phyloP scores from a whole-genome alignment of 2,329 filamentous ascomycete genomes.

The Cryphonectria japonica region DNA sequence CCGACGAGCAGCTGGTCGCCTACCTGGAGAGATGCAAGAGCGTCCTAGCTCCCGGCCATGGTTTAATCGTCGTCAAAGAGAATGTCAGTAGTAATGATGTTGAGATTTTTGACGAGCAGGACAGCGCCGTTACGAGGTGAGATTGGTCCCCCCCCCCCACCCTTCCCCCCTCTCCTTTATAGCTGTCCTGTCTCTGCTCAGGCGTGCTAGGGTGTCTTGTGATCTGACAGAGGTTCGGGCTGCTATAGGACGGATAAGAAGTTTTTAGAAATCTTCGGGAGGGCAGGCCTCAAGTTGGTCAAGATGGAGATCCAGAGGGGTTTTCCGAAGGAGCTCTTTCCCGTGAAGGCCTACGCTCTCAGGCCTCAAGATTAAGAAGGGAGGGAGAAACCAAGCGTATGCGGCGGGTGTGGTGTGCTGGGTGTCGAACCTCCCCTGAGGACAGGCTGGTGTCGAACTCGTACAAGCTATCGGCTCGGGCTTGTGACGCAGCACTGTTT shows the following conservation, averaged over 20 bases:
- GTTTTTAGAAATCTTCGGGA: slow-evolving; percentile 69
- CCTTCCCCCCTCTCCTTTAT: background rate
- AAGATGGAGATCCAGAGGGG: slow-evolving; percentile 74
- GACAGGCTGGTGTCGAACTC: background rate
- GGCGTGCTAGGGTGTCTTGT: background rate
- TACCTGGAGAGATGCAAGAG: slow-evolving; percentile 67
- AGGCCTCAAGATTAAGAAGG: slow-evolving; percentile 46
- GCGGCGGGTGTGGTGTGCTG: background rate
- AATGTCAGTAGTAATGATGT: slow-evolving; percentile 63
- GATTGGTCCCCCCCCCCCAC: slow-evolving; percentile 25
- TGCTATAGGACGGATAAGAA: slow-evolving; percentile 67
- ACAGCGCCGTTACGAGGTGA: slow-evolving; percentile 76
- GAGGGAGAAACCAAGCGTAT: background rate
- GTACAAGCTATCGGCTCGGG: background rate
- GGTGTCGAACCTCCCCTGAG: too few species aligned
- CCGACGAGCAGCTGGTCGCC: slow-evolving; percentile 69
- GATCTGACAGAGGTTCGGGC: slow-evolving; percentile 17
- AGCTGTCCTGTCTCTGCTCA: background rate
- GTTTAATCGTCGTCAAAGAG: slow-evolving; percentile 77
- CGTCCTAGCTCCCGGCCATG: slow-evolving; percentile 42
- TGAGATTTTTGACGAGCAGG: slow-evolving; percentile 75
- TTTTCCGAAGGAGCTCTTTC: slow-evolving; percentile 69
- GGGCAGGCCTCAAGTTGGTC: slow-evolving; percentile 70
- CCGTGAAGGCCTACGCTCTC: slow-evolving; percentile 79
- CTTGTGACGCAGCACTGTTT: background rate